Conservation (phyloP, 1,139 yeast species). For the Yamadazyma siamensis region DNA sequence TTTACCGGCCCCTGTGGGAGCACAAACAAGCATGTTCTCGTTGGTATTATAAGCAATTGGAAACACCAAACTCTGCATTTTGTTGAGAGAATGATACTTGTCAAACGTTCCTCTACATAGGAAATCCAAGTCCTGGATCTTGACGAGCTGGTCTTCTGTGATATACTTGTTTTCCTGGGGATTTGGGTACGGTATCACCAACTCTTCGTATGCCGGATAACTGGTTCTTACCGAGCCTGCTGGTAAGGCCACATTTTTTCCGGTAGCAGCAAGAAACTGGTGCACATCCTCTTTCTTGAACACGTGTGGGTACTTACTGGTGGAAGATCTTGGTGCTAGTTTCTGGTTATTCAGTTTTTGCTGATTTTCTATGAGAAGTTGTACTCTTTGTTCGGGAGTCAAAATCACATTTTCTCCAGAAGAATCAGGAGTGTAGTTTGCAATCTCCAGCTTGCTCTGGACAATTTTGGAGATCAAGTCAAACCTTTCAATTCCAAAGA, state of each 20-base stretch:
- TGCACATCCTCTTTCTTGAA: constrained; percentile 64
- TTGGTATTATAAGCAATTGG: constrained; percentile 92
- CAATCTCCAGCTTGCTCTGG: constrained; percentile 38
- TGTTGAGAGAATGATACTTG: constrained; percentile 72
- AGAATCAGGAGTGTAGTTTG: not conserved
- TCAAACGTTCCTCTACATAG: constrained; percentile 83
- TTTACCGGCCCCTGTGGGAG: constrained; percentile 99
- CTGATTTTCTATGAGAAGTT: constrained; percentile 55
- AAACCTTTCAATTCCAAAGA: constrained; percentile 81
- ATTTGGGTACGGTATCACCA: constrained; percentile 74
- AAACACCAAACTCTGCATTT: constrained; percentile 87
- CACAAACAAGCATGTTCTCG: constrained; percentile 95
- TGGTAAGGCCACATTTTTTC: constrained; percentile 78
- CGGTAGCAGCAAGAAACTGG: constrained; percentile 67
- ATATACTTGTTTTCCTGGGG: constrained; percentile 44
- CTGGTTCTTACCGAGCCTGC: constrained; percentile 71
- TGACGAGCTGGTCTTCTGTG: constrained; percentile 53
- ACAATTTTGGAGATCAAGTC: constrained; percentile 70
- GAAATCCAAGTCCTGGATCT: constrained; percentile 62
- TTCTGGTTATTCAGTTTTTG: constrained; percentile 48
- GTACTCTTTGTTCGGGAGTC: constrained; percentile 56
- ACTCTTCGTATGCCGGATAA: constrained; percentile 64
- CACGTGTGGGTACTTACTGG: constrained; percentile 80
- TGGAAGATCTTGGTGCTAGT: constrained; percentile 43
- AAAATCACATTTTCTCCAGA: constrained; percentile 26